phyloP scores from a whole-genome alignment of 441 rosid species.

The Arabidopsis lyrata region DNA sequence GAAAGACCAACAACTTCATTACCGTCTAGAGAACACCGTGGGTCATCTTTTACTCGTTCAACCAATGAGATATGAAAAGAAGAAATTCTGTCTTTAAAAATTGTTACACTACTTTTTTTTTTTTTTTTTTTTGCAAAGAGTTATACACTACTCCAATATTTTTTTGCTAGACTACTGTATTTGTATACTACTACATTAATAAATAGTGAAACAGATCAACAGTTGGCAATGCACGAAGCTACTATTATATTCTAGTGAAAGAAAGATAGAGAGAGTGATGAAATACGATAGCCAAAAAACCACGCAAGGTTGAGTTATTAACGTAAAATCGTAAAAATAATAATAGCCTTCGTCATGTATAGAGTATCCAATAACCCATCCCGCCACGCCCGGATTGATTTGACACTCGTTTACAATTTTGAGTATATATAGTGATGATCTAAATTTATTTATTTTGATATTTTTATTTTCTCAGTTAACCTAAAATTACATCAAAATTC shows the following conservation, averaged over 20 bases:
- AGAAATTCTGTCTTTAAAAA: slow-evolving; percentile 7
- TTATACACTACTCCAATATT: neutral
- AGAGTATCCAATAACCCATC: slow-evolving; percentile 43
- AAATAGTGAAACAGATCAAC: neutral
- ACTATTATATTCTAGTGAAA: neutral
- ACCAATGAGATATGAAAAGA: slow-evolving; percentile 28
- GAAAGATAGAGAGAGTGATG: slow-evolving; percentile 13
- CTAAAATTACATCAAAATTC: too few species aligned
- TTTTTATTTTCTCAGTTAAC: too few species aligned
- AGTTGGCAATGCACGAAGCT: slow-evolving; percentile 11
- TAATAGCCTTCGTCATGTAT: slow-evolving; percentile 37
- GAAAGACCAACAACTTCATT: slow-evolving; percentile 34
- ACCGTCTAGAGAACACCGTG: slow-evolving; percentile 28
- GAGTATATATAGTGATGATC: too few species aligned
- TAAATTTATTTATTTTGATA: too few species aligned
- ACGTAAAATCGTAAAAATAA: slow-evolving; percentile 39
- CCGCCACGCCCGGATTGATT: slow-evolving; percentile 49
- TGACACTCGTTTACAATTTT: slow-evolving; percentile 37
- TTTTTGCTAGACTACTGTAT: neutral
- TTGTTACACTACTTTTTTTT: neutral
- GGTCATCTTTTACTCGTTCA: slow-evolving; percentile 46
- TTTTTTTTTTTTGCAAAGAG: neutral
- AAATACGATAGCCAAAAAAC: slow-evolving; percentile 39
- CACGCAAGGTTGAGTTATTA: slow-evolving; percentile 40
- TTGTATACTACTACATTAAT: neutral